Base-by-base conservation (phyloP, 257 asterid species). In the Nicotiana benthamiana region DNA sequence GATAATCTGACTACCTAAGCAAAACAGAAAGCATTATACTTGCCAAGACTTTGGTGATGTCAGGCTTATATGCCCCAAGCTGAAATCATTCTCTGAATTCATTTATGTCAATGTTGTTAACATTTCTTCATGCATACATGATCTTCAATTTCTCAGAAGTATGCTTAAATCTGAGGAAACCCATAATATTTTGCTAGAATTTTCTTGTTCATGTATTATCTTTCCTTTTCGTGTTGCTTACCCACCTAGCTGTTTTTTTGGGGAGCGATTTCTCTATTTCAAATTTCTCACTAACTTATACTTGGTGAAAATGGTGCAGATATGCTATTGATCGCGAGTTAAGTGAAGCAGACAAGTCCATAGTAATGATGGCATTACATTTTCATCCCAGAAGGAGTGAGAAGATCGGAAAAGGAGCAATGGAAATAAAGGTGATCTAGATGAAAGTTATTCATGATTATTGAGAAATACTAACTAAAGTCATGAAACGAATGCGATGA, bases 351-450 rank as follows among this genome's bases (percentile, higher is more conserved):
- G 99, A 96, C 77, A 89, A 88, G 81, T 83, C 89, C 72, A 30
- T 84, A 61, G 97, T 88, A 46, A 80, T 90, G 86, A 87, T 63
- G 78, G 97, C 93, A 80, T 87, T 96, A 60, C 86, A 79, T 53
- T 94, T 87, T 79, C 99, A 96, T 88, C 98, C 99, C 6, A 91
- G 89, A 65, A 84, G 85, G 84, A 75, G 79, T 17, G 92, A 89
- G 82, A 96, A 96, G 83, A 85, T 81, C 66, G 97, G 98, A 74
- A 74, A 81, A 36, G 98, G 99, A 26, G 80, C 87, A 61, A 24
- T 26, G 62, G 94, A 89, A 68, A 89, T 96, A 80, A 96, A 96
- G 99, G 99, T 96, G 86, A 67, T 66, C 32, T 40, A 57, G 52
- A 57, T 28, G 13, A 48, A 24, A 48, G 17, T 74, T 40, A 7